These are phyloP conservation scores for Colletotrichum spaethianum DNA, from an alignment of 2,329 filamentous ascomycete species.

Conservation along the genomic window DNA sequence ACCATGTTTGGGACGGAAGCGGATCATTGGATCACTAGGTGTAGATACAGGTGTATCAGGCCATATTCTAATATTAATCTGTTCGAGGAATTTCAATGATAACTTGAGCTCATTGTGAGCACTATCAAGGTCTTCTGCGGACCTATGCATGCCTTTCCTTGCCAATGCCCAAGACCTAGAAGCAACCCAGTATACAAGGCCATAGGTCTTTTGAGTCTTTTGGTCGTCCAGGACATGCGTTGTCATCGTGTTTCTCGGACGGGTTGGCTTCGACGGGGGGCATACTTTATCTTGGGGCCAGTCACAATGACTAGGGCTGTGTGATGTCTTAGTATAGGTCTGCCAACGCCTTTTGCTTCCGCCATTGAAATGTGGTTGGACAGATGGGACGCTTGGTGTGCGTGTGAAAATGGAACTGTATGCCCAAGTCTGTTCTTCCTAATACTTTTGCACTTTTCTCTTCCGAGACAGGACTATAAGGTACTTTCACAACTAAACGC, in stretches of 20 bases:
- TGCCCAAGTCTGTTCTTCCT: no score
- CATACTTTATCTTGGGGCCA: not conserved
- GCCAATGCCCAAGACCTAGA: no score
- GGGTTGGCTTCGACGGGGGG: no score
- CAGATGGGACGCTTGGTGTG: no score
- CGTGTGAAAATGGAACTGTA: no score
- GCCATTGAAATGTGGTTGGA: no score
- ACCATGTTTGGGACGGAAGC: conserved; percentile 24
- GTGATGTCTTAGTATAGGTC: not conserved
- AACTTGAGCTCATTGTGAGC: no score
- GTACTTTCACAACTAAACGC: no score
- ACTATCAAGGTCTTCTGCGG: no score
- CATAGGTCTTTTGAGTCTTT: not conserved
- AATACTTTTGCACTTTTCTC: no score
- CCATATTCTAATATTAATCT: conserved; percentile 32
- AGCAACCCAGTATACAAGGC: not conserved
- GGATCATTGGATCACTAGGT: conserved; percentile 35
- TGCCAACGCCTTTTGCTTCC: no score
- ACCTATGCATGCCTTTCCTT: not conserved
- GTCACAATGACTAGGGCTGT: not conserved
- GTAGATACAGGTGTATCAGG: conserved; percentile 22
- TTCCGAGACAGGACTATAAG: no score
- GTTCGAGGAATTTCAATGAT: not conserved
- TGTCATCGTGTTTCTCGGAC: not conserved
- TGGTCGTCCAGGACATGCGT: not conserved